Evolutionary conservation across 805 yeast species (phyloP), one percentile per base, ranked within the genome.

Genomic region (Komagataella kurtzmanii): DNA sequence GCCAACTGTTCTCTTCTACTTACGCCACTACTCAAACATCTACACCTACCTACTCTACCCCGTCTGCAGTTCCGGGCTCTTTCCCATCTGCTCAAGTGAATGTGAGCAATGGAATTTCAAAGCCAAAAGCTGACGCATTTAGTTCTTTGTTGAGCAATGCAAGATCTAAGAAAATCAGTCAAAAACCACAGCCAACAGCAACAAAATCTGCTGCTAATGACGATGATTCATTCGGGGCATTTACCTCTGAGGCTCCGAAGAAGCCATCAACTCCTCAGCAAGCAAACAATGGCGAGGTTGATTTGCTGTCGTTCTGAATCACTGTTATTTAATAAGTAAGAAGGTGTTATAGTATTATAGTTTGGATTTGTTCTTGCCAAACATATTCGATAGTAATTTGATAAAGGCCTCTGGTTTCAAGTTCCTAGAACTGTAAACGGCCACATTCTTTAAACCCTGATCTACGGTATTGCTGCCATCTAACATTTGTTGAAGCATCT

Each of bases 101-200:
- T 30, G 40, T 30, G 40, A 30, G 40, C 40, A 30, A 30, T 14
- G 40, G 40, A 14, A 30, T 30, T 30, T 30, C 40, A 30, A 30
- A 30, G 40, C 40, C 40, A 51, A 71, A 69, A 51, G 72, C 70
- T 54, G 93, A 85, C 61, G 85, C 90, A 0, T 85, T 85, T 65
- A 82, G 90, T 21, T 80, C 85, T 3, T 69, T 85, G 56, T 80
- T 85, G 58, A 70, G 78, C 7, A 66, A 79, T 24, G 95, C 95
- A 6, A 81, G 84, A 60, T 66, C 80, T 50, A 65, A 69, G 57
- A 53, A 52, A 17, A 7, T 44, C 18, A 56, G 43, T 49, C 50
- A 51, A 19, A 53, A 51, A 24, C 17, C 50, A 30, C 47, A 49
- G 24, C 43, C 49, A 17, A 7, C 50, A 10, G 23, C 46, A 12